Conservation (phyloP, 2,329 filamentous ascomycete species). For the Bertia moriformis region DNA sequence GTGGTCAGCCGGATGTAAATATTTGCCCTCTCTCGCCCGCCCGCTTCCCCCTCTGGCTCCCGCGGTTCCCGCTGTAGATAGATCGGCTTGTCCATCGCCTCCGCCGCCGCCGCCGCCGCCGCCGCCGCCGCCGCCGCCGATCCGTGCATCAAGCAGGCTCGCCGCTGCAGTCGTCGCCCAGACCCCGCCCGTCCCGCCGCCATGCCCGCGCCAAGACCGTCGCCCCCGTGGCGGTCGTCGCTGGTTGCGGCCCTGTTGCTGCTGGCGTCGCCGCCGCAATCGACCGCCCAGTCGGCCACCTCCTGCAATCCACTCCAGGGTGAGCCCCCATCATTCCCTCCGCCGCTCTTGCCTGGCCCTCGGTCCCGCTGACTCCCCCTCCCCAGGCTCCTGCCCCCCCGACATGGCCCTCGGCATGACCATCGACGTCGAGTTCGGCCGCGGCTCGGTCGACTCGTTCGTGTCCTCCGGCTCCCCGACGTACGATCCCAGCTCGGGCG, state of each 20-base stretch:
- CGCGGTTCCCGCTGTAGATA: no score
- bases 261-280: constrained; percentile 6
- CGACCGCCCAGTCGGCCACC: constrained; percentile 13
- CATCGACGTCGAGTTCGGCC: constrained; percentile 71
- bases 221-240: no score
- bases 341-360: not conserved
- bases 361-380: constrained; percentile 4
- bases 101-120: no score
- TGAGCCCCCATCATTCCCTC: constrained; percentile 8
- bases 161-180: no score
- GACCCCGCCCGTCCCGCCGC: no score
- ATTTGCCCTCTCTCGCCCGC: no score
- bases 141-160: no score
- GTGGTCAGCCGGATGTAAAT: no score
- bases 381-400: constrained; percentile 46
- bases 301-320: constrained; percentile 13
- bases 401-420: constrained; percentile 71
- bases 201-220: no score
- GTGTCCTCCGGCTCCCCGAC: constrained; percentile 50
- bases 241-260: no score
- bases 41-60: constrained; percentile 17
- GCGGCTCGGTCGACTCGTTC: constrained; percentile 68
- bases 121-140: no score
- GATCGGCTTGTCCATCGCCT: constrained; percentile 21
- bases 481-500: constrained; percentile 67